Percentiles rank a stretch among this genome's conserved stretches.
phyloP scores from a whole-genome alignment of 352 stramenopile genomes.

The Globisporangium spiculum region DNA sequence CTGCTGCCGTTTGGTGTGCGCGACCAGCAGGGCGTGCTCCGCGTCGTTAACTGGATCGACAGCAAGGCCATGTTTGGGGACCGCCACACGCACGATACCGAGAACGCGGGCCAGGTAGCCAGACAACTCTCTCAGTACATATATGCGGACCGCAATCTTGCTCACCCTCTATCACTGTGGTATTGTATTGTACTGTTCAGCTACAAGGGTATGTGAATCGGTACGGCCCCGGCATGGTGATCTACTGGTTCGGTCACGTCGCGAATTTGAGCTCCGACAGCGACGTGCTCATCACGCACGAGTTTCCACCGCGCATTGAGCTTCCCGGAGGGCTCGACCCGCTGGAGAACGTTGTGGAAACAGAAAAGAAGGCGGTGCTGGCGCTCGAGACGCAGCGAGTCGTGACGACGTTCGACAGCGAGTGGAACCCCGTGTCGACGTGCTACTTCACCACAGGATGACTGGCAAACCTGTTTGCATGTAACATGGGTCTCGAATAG shows the following conservation, averaged over 20 bases:
- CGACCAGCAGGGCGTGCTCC: background rate
- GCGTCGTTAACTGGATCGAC: background rate
- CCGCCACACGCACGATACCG: background rate
- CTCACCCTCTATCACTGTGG: background rate
- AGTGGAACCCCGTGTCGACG: conserved; percentile 39
- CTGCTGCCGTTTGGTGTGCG: background rate
- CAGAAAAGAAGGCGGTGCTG: conserved; percentile 21
- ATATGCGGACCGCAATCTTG: background rate
- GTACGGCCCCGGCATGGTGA: conserved; percentile 13
- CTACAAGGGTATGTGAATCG: background rate
- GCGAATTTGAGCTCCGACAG: conserved; percentile 47
- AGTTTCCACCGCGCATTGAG: conserved; percentile 50
- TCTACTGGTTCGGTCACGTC: conserved; percentile 87
- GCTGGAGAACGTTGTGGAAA: conserved; percentile 17
- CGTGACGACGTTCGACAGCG: conserved; percentile 36
- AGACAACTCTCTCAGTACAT: background rate
- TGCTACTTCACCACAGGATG: conserved; percentile 16
- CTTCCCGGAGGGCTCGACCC: conserved; percentile 56
- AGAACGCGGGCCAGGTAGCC: background rate
- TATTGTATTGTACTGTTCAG: background rate
- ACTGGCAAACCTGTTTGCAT: background rate
- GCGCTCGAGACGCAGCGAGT: conserved; percentile 20
- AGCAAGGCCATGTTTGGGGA: background rate
- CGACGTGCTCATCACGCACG: conserved; percentile 61
- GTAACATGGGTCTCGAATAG: background rate